Evolutionary conservation across 2,329 filamentous ascomycete species (phyloP).

Genomic region (Cytospora piceae): DNA sequence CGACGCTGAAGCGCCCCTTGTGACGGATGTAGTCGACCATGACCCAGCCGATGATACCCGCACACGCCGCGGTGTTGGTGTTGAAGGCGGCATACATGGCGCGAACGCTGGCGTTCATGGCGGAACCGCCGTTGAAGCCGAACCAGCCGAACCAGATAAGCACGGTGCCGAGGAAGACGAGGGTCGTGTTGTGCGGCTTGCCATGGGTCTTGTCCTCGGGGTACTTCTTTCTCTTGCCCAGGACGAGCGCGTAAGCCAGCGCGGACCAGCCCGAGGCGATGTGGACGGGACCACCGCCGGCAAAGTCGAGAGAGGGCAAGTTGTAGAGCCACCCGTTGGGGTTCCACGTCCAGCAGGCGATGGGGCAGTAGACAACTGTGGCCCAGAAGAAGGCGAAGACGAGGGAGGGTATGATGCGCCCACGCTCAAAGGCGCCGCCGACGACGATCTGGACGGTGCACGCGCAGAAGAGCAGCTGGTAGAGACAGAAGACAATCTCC

Average conservation of each 20-base stretch:
- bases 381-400: constrained; percentile 62
- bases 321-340: constrained; percentile 67
- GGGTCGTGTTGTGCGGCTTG: constrained; percentile 65
- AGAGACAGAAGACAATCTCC: constrained; percentile 69
- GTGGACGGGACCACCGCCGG: constrained; percentile 66
- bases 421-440: constrained; percentile 61
- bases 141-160: constrained; percentile 69
- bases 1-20: constrained; percentile 52
- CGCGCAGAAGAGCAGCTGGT: constrained; percentile 66
- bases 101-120: constrained; percentile 55
- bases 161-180: constrained; percentile 66
- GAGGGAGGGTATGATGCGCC: constrained; percentile 56
- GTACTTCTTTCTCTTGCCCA: constrained; percentile 59
- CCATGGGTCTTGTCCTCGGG: constrained; percentile 51
- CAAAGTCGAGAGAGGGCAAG: constrained; percentile 62
- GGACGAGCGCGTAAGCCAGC: constrained; percentile 65
- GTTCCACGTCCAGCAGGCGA: constrained; percentile 72
- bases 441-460: constrained; percentile 67
- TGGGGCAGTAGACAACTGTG: constrained; percentile 65
- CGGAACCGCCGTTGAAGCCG: constrained; percentile 55
- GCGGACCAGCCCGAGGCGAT: constrained; percentile 66
- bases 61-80: constrained; percentile 61
- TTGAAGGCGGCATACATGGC: constrained; percentile 61
- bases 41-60: constrained; percentile 57
- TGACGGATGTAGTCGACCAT: constrained; percentile 55